Conservation (phyloP, 306 rosid species). For the Begonia peltatifolia region DNA sequence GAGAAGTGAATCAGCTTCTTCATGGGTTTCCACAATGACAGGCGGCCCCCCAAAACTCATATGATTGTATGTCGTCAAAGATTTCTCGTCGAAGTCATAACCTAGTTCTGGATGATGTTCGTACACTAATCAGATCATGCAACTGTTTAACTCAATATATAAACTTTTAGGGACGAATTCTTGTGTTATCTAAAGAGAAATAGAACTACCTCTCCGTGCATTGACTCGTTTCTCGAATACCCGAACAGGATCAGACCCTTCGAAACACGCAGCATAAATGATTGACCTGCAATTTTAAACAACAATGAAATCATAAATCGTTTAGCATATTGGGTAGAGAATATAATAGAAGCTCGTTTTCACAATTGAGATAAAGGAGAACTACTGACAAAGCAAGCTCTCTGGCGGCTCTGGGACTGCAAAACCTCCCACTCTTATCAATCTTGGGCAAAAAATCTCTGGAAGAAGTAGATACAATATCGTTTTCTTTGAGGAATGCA, state of each 20-base stretch:
- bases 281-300: constrained; percentile 36
- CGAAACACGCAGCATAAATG: constrained; percentile 68
- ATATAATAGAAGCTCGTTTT: no score
- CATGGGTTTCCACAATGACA: constrained; percentile 43
- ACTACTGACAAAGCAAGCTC: constrained; percentile 70
- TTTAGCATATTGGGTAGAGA: no score
- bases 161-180: neutral
- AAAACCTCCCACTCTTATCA: constrained; percentile 68
- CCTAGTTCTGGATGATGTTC: constrained; percentile 31
- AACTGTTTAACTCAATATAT: no score
- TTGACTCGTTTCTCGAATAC: constrained; percentile 67
- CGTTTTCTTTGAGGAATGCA: constrained; percentile 13
- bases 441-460: constrained; percentile 48
- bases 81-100: constrained; percentile 48
- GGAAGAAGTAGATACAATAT: constrained; percentile 8
- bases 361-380: neutral
- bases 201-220: constrained; percentile 45
- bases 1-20: constrained; percentile 56
- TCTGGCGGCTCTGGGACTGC: constrained; percentile 92
- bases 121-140: no score
- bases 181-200: neutral
- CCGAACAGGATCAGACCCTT: constrained; percentile 83
- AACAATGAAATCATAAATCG: neutral
- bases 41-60: constrained; percentile 89
- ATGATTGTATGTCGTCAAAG: constrained; percentile 60